Evolutionary conservation across 306 rosid species (phyloP).

Genomic region (Vachellia pachyceras): DNA sequence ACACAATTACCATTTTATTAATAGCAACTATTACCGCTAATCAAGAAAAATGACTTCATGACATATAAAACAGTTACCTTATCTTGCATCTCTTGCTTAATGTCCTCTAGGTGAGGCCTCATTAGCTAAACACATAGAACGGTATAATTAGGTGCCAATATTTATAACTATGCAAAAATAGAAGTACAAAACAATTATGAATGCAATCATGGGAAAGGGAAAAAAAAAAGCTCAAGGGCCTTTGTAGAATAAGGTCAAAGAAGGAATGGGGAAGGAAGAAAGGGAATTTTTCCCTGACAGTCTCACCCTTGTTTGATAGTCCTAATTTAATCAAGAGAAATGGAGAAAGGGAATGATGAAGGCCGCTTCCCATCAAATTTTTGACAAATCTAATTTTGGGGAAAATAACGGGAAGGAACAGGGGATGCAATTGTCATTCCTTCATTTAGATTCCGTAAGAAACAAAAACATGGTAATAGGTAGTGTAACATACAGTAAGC

Average conservation of each 20-base stretch:
- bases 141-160: slow-evolving; percentile 21
- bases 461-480: slow-evolving; percentile 31
- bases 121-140: slow-evolving; percentile 57
- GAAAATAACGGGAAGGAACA: slow-evolving; percentile 17
- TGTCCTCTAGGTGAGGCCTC: slow-evolving; percentile 74
- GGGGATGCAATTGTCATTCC: background rate
- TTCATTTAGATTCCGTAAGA: slow-evolving; percentile 30
- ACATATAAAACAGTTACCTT: slow-evolving; percentile 57
- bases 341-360: background rate
- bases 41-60: slow-evolving; percentile 27
- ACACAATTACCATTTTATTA: background rate
- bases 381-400: slow-evolving; percentile 20
- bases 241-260: background rate
- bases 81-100: slow-evolving; percentile 58
- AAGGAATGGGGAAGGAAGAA: slow-evolving; percentile 2
- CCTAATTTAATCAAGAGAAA: background rate
- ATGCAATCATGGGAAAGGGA: slow-evolving; percentile 6
- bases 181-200: background rate
- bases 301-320: background rate
- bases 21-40: background rate
- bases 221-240: background rate
- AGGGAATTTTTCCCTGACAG: background rate
- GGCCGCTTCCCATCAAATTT: slow-evolving; percentile 11
- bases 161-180: slow-evolving; percentile 16
- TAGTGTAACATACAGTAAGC: slow-evolving; percentile 65